phyloP scores from a whole-genome alignment of 805 yeast species.

The Metschnikowia santaceciliae region DNA sequence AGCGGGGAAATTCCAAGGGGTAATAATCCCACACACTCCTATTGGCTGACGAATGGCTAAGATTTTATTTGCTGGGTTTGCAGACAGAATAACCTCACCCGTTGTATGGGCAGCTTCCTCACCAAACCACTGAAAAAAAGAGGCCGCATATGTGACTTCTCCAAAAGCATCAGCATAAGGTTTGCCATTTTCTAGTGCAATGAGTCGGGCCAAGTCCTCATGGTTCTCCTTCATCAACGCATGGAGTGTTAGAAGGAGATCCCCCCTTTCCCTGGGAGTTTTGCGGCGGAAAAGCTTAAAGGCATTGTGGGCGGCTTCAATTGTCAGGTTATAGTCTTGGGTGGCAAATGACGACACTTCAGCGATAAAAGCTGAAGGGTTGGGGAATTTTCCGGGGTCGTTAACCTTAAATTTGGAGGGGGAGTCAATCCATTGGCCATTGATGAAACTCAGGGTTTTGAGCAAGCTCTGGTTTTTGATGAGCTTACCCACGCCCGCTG shows the following conservation, averaged over 20 bases:
- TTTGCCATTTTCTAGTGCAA: slow-evolving; percentile 74
- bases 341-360: slow-evolving; percentile 52
- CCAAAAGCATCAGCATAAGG: slow-evolving; percentile 68
- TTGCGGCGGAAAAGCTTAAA: slow-evolving; percentile 51
- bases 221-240: slow-evolving; percentile 52
- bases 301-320: slow-evolving; percentile 50
- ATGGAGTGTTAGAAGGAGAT: slow-evolving; percentile 49
- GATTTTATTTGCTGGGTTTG: slow-evolving; percentile 46
- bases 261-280: slow-evolving; percentile 54
- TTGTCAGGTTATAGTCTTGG: slow-evolving; percentile 52
- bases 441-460: slow-evolving; percentile 57
- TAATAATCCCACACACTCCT: slow-evolving; percentile 74
- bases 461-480: slow-evolving; percentile 49
- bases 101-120: slow-evolving; percentile 72
- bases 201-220: slow-evolving; percentile 61
- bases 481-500: slow-evolving; percentile 6
- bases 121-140: slow-evolving; percentile 87
- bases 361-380: slow-evolving; percentile 42
- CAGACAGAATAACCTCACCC: slow-evolving; percentile 65
- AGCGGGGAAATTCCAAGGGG: slow-evolving; percentile 84
- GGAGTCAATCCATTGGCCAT: slow-evolving; percentile 68
- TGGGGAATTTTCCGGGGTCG: slow-evolving; percentile 64
- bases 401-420: slow-evolving; percentile 53
- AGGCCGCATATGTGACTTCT: slow-evolving; percentile 62
- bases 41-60: slow-evolving; percentile 67